Conservation (phyloP, 2,329 filamentous ascomycete species). For the Periconia digitata region DNA sequence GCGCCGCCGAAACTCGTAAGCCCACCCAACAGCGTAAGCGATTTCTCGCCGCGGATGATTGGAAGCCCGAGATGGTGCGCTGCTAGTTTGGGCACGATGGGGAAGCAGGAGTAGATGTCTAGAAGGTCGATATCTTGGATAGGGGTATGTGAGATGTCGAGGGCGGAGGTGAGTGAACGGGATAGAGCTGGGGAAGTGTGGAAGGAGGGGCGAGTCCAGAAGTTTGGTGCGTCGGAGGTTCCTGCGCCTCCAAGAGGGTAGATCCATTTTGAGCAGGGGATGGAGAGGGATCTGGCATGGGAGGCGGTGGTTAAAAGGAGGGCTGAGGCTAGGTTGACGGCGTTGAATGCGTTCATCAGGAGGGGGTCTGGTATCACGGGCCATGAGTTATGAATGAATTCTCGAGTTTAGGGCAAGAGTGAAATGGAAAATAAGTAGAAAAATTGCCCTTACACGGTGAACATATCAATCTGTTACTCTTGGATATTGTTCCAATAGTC, state of each 20-base stretch:
- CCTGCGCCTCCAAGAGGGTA: conserved; percentile 67
- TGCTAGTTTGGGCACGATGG: conserved; percentile 69
- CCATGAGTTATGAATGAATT: not conserved
- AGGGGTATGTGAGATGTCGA: conserved; percentile 51
- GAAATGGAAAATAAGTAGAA: too few relatives aligned
- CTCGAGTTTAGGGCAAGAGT: not conserved
- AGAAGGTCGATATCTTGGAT: conserved; percentile 60
- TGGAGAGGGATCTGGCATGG: conserved; percentile 56
- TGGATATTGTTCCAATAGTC: conserved; percentile 56
- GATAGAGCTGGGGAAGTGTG: conserved; percentile 61
- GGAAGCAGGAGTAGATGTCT: conserved; percentile 71
- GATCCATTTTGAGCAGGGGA: conserved; percentile 61
- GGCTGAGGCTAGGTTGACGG: conserved; percentile 64
- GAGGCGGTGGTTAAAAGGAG: conserved; percentile 62
- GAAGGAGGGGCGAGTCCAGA: conserved; percentile 65
- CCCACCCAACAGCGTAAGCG: conserved; percentile 64
- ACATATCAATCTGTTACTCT: conserved; percentile 68
- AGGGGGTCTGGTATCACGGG: conserved; percentile 69
- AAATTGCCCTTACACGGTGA: conserved; percentile 63
- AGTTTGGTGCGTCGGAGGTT: conserved; percentile 59
- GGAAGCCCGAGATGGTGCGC: conserved; percentile 61
- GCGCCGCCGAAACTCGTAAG: conserved; percentile 70
- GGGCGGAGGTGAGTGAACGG: conserved; percentile 57
- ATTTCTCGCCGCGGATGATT: conserved; percentile 47
- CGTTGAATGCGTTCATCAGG: conserved; percentile 73